Base-by-base conservation (phyloP, 208 protist species). In the Leishmania gerbilli region DNA sequence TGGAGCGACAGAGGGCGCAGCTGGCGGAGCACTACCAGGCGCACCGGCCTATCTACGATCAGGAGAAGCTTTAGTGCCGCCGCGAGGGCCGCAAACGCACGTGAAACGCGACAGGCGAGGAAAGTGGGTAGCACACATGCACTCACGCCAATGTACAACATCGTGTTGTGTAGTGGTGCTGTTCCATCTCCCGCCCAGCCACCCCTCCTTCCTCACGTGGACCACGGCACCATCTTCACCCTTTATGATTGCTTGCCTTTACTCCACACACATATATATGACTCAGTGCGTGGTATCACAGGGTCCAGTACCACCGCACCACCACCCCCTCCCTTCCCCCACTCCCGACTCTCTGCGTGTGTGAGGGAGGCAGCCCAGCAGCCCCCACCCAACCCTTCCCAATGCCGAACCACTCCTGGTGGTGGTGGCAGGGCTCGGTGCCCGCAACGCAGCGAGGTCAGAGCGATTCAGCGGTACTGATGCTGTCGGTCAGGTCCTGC, bases 1-100 rank as follows among this genome's bases (percentile, higher is more conserved):
- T 94, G 77, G 75, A 79, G 42, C 62, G 88, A 77, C 89, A 91
- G 79, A 82, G 86, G 81, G 72, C 83, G 71, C 81, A 92, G 83
- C 64, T 94, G 71, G 6, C 87, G 77, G 83, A 82, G 64, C 92
- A 95, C 82, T 95, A 94, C 84, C 62, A 84, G 77, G 68, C 76
- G 27, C 85, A 94, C 81, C 91, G 89, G 77, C 69, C 83, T 5
- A 40, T 58, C 27, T 95, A 95, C 80, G 82, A 91, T 27, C n/a
- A 82, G 34, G 86, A 92, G 74, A 92, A 87, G 76, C 68, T 88
- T 62, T 91, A 84, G 60, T 2, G 42, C 37, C 17, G 42, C 37
- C 0, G n/a, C 6, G 34, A 21, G 19, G 3, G 0, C 45, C 8
- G 37, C 7, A 13, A 8, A 19, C 19, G 74, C 37, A 31, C 13